Percentiles rank a stretch among this genome's conserved stretches.
These are phyloP conservation scores for Scheffersomyces quercinus DNA, from an alignment of 1,139 yeast species.

Conservation along the genomic window DNA sequence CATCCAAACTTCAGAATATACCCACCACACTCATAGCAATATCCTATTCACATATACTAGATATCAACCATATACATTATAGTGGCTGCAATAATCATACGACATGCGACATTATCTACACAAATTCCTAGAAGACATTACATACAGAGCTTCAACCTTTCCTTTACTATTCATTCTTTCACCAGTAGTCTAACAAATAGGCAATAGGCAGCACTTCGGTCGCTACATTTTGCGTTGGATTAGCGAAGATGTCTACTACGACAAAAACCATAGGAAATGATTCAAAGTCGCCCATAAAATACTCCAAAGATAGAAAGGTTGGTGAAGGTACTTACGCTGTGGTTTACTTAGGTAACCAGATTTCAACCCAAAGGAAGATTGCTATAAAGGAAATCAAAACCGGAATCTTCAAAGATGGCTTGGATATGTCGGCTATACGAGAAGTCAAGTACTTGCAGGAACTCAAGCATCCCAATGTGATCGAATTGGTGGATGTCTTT, in stretches of 20 bases:
- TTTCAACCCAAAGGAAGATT: constrained; percentile 57
- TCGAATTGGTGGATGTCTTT: constrained; percentile 85
- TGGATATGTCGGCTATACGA: constrained; percentile 95
- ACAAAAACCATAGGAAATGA: not conserved
- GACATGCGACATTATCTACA: no score
- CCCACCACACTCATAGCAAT: no score
- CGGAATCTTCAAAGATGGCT: constrained; percentile 91
- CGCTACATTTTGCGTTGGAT: no score
- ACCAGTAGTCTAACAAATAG: no score
- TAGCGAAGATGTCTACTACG: not conserved
- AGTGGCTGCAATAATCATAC: no score
- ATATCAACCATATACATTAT: no score
- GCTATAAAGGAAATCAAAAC: constrained; percentile 97
- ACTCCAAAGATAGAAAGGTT: constrained; percentile 72
- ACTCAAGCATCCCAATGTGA: constrained; percentile 76
- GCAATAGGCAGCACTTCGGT: no score
- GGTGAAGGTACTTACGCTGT: constrained; percentile 99
- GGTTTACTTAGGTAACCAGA: constrained; percentile 78
- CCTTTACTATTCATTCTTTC: no score
- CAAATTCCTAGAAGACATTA: no score
- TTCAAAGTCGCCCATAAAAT: constrained; percentile 14
- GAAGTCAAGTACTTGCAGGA: constrained; percentile 95
- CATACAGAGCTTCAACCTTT: no score
- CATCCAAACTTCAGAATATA: no score
- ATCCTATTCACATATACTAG: no score